Conservation (phyloP, 176 grass and related monocot genomes). For the Leersia perrieri region DNA sequence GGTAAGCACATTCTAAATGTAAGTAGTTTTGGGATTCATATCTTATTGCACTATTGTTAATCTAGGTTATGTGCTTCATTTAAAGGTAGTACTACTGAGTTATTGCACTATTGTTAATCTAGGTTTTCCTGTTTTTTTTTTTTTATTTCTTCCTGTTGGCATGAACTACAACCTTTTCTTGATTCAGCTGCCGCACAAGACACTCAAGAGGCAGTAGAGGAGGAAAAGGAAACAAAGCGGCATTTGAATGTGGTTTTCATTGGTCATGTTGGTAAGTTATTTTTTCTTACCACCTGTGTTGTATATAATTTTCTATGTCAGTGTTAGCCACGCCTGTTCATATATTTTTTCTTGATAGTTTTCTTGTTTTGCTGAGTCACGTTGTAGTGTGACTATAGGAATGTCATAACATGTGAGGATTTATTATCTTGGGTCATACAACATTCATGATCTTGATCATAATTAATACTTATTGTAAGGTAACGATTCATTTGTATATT, state of each 20-base stretch:
- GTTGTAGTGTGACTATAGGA: neutral
- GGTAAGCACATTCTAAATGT: neutral
- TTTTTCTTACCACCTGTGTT: neutral
- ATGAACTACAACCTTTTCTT: conserved; percentile 9
- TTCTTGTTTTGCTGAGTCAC: neutral
- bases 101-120: neutral
- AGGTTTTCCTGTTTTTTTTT: neutral
- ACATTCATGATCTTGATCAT: neutral
- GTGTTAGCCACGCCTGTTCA: neutral
- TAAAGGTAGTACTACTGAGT: neutral
- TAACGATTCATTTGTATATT: neutral
- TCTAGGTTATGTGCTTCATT: neutral
- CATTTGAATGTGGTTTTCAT: conserved; percentile 99
- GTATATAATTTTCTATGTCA: neutral
- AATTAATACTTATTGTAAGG: neutral
- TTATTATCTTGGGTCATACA: neutral
- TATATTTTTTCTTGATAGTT: neutral
- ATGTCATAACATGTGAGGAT: neutral
- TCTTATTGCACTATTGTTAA: neutral
- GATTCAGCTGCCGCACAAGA: conserved; percentile 37
- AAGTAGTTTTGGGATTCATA: neutral
- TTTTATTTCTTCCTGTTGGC: neutral
- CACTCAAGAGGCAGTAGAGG: conserved; percentile 39
- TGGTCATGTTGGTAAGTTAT: conserved; percentile 82
- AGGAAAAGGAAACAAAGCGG: conserved; percentile 52